These are phyloP conservation scores for Plasmodium gonderi DNA, from an alignment of 169 alveolate genomes.

Conservation along the genomic window DNA sequence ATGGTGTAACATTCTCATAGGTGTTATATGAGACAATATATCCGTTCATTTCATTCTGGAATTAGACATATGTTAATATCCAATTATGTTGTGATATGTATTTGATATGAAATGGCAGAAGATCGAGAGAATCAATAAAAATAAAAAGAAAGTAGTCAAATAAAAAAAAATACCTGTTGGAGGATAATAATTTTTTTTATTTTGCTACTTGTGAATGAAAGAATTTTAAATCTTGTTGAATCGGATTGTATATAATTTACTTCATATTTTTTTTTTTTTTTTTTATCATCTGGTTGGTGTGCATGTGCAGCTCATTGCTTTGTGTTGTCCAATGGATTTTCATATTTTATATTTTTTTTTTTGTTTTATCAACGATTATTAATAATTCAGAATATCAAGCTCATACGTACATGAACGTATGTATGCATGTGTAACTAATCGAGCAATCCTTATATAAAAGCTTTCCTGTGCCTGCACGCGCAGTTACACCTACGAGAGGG, in stretches of 20 bases:
- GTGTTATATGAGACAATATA: no score
- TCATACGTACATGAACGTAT: background rate
- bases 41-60: no score
- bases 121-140: background rate
- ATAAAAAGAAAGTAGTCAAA: background rate
- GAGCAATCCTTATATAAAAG: background rate
- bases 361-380: background rate
- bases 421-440: background rate
- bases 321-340: background rate
- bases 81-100: background rate
- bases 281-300: background rate
- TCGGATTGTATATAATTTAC: background rate
- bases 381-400: background rate
- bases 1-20: no score
- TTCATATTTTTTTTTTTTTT: no score
- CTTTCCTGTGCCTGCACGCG: background rate
- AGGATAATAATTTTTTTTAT: background rate
- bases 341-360: background rate
- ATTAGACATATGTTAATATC: no score
- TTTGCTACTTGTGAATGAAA: background rate
- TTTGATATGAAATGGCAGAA: background rate
- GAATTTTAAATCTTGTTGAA: background rate
- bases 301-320: background rate
- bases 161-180: background rate
- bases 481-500: background rate